Percentiles rank a stretch among this genome's conserved stretches.
Conservation (phyloP, 2,329 filamentous ascomycete genomes). For the Dothistroma septosporum region DNA sequence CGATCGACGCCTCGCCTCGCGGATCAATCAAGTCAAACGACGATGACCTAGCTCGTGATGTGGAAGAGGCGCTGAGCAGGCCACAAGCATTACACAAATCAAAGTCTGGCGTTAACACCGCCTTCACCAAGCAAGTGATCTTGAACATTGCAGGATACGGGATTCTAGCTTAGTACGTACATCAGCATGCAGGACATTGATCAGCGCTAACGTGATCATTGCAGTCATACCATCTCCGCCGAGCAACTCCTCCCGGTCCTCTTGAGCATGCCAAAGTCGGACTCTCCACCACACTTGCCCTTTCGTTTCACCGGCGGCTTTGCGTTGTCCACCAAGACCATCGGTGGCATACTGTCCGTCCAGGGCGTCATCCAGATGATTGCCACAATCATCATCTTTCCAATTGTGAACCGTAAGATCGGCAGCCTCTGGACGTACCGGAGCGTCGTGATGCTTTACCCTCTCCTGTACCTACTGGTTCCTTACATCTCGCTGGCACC, state of each 20-base stretch:
- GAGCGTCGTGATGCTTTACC: conserved; percentile 76
- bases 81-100: conserved; percentile 24
- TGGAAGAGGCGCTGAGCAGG: conserved; percentile 29
- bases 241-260: conserved; percentile 92
- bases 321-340: conserved; percentile 73
- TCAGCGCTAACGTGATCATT: conserved; percentile 4
- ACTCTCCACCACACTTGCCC: conserved; percentile 58
- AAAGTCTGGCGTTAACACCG: conserved; percentile 47
- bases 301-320: conserved; percentile 90
- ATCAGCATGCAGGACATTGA: conserved; percentile 4
- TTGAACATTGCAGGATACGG: conserved; percentile 87
- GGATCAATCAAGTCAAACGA: conserved; percentile 15
- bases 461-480: conserved; percentile 77
- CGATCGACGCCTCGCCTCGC: conserved; percentile 31
- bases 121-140: conserved; percentile 80
- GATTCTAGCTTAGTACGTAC: conserved; percentile 85
- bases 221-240: conserved; percentile 91
- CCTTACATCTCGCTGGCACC: conserved; percentile 88
- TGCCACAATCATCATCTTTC: conserved; percentile 79
- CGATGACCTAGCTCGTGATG: conserved; percentile 22
- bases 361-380: conserved; percentile 89
- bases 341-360: conserved; percentile 81
- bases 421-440: conserved; percentile 80
- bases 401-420: conserved; percentile 67
- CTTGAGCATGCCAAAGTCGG: conserved; percentile 64